Conservation (phyloP, 2,329 filamentous ascomycete species). For the Rutstroemia sydowiana region DNA sequence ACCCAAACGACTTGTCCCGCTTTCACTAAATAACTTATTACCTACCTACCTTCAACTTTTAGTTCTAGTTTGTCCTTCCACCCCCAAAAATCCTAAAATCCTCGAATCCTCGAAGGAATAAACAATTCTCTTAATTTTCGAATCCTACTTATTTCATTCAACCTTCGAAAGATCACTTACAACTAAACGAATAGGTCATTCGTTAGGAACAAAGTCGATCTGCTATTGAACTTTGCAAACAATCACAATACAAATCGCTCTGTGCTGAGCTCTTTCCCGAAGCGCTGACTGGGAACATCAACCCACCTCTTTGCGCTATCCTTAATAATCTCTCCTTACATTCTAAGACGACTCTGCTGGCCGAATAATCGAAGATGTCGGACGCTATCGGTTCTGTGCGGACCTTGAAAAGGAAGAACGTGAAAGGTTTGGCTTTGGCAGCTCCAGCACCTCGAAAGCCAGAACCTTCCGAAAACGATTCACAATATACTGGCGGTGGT, state of each 20-base stretch:
- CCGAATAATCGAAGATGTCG: constrained; percentile 40
- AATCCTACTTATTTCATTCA: not conserved
- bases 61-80: no score
- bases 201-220: not conserved
- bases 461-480: constrained; percentile 65
- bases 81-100: constrained; percentile 6
- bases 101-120: constrained; percentile 2
- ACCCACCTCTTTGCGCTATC: constrained; percentile 7
- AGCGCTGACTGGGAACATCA: constrained; percentile 3
- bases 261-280: constrained; percentile 2
- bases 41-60: constrained; percentile 3
- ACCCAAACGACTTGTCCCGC: constrained; percentile 10
- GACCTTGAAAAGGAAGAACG: constrained; percentile 98
- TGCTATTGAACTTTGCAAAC: not conserved
- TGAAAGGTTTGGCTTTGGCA: constrained; percentile 87
- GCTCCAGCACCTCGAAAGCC: constrained; percentile 66
- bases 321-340: not conserved
- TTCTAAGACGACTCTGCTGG: not conserved
- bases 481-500: constrained; percentile 54
- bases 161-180: not conserved
- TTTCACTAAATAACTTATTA: not conserved
- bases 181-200: not conserved
- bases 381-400: constrained; percentile 53
- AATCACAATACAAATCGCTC: not conserved
- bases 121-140: not conserved